Conservation (phyloP, 306 rosid genomes). For the Myrica gale region DNA sequence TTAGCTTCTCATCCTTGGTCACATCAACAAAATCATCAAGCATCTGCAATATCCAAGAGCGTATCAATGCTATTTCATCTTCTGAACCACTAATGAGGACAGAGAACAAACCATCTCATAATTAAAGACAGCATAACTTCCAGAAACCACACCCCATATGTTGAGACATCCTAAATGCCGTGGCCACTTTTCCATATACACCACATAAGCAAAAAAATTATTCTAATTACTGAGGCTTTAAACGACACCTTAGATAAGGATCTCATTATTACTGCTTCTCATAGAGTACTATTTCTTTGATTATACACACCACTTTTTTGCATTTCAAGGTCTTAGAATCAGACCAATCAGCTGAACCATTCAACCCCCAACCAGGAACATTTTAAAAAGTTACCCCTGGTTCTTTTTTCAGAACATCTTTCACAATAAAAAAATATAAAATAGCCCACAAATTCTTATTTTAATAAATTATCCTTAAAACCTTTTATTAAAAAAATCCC, state of each 20-base stretch:
- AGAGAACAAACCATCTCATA: neutral
- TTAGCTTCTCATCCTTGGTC: constrained; percentile 53
- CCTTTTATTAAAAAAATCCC: neutral
- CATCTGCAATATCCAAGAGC: constrained; percentile 52
- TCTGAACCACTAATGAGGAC: neutral
- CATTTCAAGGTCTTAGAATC: neutral
- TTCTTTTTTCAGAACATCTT: neutral
- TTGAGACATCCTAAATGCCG: neutral
- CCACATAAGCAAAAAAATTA: neutral
- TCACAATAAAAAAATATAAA: neutral
- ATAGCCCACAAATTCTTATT: neutral
- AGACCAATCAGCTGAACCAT: neutral
- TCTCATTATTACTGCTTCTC: neutral
- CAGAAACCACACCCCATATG: neutral
- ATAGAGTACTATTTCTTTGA: neutral
- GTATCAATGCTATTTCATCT: constrained; percentile 22
- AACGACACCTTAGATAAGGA: neutral
- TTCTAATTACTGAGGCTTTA: neutral
- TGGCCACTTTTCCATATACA: no score
- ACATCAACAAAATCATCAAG: constrained; percentile 61
- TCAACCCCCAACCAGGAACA: neutral
- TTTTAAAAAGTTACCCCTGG: neutral
- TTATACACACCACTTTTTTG: neutral
- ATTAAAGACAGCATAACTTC: neutral
- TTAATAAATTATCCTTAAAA: neutral